phyloP scores from a whole-genome alignment of 1,139 yeast species.

The Saccharomycopsis crataegensis region DNA sequence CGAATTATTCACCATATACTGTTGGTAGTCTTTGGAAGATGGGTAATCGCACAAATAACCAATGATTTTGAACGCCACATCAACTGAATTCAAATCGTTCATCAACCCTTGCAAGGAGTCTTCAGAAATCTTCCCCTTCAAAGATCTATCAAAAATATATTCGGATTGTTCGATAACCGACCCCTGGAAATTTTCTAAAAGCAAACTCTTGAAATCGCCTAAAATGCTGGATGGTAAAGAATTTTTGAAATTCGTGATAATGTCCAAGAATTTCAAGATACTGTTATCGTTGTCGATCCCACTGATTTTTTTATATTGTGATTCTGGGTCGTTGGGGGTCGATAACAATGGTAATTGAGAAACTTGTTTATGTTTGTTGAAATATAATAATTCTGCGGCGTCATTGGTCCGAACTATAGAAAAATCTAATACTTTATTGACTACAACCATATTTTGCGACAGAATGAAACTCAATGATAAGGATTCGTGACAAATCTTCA shows the following conservation, averaged over 20 bases:
- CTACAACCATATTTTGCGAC: slow-evolving; percentile 22
- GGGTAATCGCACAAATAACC: slow-evolving; percentile 22
- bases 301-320: slow-evolving; percentile 3
- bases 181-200: slow-evolving; percentile 18
- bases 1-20: background rate
- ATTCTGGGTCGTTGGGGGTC: slow-evolving; percentile 3
- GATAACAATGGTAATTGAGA: slow-evolving; percentile 12
- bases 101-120: slow-evolving; percentile 23
- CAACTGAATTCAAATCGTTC: slow-evolving; percentile 23
- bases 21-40: background rate
- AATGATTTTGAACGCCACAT: slow-evolving; percentile 24
- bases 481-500: slow-evolving; percentile 50
- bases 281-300: slow-evolving; percentile 14
- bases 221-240: slow-evolving; percentile 24
- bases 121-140: slow-evolving; percentile 26
- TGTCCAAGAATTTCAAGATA: slow-evolving; percentile 22
- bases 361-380: slow-evolving; percentile 21
- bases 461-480: slow-evolving; percentile 30
- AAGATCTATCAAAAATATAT: slow-evolving; percentile 29
- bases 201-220: slow-evolving; percentile 20
- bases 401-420: slow-evolving; percentile 25
- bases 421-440: slow-evolving; percentile 24
- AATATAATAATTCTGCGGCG: slow-evolving; percentile 25
- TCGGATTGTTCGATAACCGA: slow-evolving; percentile 27
- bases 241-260: slow-evolving; percentile 23